Evolutionary conservation across 805 yeast species (phyloP).

Genomic region (Candida caryicola): DNA sequence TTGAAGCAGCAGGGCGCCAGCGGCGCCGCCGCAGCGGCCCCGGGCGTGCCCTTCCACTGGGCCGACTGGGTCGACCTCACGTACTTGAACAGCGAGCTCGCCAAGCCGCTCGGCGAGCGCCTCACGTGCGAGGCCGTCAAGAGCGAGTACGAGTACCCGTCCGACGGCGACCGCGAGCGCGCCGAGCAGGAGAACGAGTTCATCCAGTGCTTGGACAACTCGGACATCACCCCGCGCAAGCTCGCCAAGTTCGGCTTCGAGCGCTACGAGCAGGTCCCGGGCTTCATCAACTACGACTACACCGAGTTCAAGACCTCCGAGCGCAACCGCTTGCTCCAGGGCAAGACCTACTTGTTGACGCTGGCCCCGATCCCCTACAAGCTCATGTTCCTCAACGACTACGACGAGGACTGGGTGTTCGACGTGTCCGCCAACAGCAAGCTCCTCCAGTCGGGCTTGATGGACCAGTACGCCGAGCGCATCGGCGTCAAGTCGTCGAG

Average conservation of each 20-base stretch:
- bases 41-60: slow-evolving; percentile 23
- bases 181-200: not conserved
- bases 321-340: slow-evolving; percentile 15
- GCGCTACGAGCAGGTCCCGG: slow-evolving; percentile 27
- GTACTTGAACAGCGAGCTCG: slow-evolving; percentile 8
- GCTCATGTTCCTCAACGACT: slow-evolving; percentile 24
- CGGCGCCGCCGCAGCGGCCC: not conserved
- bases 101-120: slow-evolving; percentile 1
- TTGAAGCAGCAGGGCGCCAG: slow-evolving; percentile 1
- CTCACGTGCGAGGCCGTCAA: slow-evolving; percentile 14
- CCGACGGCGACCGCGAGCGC: slow-evolving; percentile 1
- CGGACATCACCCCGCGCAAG: slow-evolving; percentile 16
- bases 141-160: slow-evolving; percentile 6
- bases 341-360: slow-evolving; percentile 17
- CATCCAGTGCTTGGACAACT: slow-evolving; percentile 17
- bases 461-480: slow-evolving; percentile 24
- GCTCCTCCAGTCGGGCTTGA: slow-evolving; percentile 34
- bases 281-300: slow-evolving; percentile 23
- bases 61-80: slow-evolving; percentile 25
- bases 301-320: slow-evolving; percentile 21
- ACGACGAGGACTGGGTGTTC: slow-evolving; percentile 19
- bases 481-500: slow-evolving; percentile 11
- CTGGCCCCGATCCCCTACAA: slow-evolving; percentile 15
- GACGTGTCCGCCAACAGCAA: slow-evolving; percentile 13
- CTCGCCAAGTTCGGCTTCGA: slow-evolving; percentile 20